phyloP scores from a whole-genome alignment of 352 stramenopile genomes.

The Globisporangium viniferum region DNA sequence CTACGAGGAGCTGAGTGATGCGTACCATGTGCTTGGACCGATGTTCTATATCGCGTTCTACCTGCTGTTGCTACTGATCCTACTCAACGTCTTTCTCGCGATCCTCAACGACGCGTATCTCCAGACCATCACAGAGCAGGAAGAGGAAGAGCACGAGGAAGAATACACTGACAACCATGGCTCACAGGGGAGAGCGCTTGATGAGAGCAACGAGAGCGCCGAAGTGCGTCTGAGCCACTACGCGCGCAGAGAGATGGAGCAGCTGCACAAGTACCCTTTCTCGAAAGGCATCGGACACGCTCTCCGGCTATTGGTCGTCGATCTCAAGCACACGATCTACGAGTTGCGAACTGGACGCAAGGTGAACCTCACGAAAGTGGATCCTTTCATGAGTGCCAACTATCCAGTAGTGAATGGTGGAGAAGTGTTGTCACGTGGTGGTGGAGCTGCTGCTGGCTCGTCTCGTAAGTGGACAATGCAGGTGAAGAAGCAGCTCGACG shows the following conservation, averaged over 20 bases:
- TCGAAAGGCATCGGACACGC: constrained; percentile 39
- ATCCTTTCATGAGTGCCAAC: constrained; percentile 33
- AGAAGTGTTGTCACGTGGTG: not conserved
- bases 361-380: constrained; percentile 41
- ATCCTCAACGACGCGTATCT: constrained; percentile 78
- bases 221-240: constrained; percentile 21
- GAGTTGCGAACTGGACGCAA: constrained; percentile 44
- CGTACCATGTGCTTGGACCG: constrained; percentile 47
- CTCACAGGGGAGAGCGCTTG: not conserved
- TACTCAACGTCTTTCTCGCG: constrained; percentile 73
- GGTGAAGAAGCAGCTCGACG: constrained; percentile 43
- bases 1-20: constrained; percentile 38
- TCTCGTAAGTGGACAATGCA: constrained; percentile 50
- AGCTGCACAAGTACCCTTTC: constrained; percentile 60
- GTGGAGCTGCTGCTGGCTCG: constrained; percentile 7
- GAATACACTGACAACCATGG: constrained; percentile 19
- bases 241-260: constrained; percentile 33
- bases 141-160: constrained; percentile 48
- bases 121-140: constrained; percentile 62
- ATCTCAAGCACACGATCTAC: constrained; percentile 44
- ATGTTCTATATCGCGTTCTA: constrained; percentile 76
- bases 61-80: constrained; percentile 57
- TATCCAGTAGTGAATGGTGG: not conserved
- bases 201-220: constrained; percentile 20
- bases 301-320: constrained; percentile 27